Evolutionary conservation across 2,329 filamentous ascomycete genomes (phyloP).

Genomic region (Alternaria ethzedia): DNA sequence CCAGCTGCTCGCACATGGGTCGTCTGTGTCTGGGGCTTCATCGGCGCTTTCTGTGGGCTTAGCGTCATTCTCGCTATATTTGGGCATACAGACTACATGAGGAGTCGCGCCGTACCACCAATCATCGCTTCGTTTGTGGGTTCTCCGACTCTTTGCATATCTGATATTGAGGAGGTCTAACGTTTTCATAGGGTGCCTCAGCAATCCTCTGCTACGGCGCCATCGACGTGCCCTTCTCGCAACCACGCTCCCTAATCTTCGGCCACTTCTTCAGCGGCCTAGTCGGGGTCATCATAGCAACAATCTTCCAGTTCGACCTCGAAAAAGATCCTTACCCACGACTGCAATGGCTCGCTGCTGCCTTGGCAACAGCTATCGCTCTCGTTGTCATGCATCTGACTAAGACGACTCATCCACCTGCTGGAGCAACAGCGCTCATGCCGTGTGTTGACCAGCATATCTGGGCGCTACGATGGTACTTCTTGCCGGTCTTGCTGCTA

Average conservation of each 20-base stretch:
- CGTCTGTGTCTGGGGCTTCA: conserved; percentile 51
- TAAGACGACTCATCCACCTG: conserved; percentile 56
- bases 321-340: conserved; percentile 29
- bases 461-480: conserved; percentile 53
- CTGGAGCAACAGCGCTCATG: conserved; percentile 55
- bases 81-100: conserved; percentile 49
- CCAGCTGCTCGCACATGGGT: conserved; percentile 35
- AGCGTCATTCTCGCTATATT: conserved; percentile 51
- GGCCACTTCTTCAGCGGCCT: conserved; percentile 55
- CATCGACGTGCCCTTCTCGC: conserved; percentile 54
- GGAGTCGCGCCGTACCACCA: conserved; percentile 48
- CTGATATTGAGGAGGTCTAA: background rate
- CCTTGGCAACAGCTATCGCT: conserved; percentile 51
- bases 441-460: conserved; percentile 49
- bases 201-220: conserved; percentile 56
- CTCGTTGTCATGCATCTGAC: conserved; percentile 56
- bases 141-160: background rate
- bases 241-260: conserved; percentile 53
- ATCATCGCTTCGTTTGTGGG: conserved; percentile 51
- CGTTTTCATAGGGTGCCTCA: conserved; percentile 47
- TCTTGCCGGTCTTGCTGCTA: conserved; percentile 51
- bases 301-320: conserved; percentile 51
- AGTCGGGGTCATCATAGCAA: conserved; percentile 52
- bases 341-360: conserved; percentile 53
- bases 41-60: conserved; percentile 53